Base-by-base conservation (phyloP, 805 yeast species). In the Kodamaea sagamina region DNA sequence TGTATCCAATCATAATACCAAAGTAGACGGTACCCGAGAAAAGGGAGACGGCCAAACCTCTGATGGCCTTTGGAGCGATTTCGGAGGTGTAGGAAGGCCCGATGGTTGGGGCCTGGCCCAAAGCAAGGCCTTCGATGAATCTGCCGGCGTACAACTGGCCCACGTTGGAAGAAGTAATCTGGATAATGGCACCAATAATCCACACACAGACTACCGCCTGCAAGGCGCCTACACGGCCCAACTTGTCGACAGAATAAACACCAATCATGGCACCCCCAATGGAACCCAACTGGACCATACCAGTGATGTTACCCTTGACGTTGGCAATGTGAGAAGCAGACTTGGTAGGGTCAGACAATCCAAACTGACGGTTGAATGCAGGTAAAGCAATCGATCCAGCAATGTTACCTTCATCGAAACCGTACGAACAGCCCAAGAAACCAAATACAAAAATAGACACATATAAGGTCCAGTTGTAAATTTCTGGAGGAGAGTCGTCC, bases 361-460 rank as follows among this genome's bases (percentile, higher is more conserved):
- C 59, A 19, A 55, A 56, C 39, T 44, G 49, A 4, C 32, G 35
- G 27, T 45, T 43, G 46, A 56, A 56, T 10, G 59, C 44, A 10
- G 48, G 52, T 29, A 54, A 52, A 6, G 59, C 55, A 36, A 53
- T 52, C 15, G 46, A 40, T 4, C 58, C 61, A 5, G 59, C 49
- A 18, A 56, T 55, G 31, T 43, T 46, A 22, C 61, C 61, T 43
- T 56, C 61, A 39, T 56, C 61, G 24, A 49, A 50, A 8, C 61
- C 61, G 42, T 59, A 44, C 17, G 61, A 59, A 12, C 57, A 56
- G n/a, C 61, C 61, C 37, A 56, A 51, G 21, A 56, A 44, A 35
- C 84, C 84, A 58, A 78, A 79, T 2, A 75, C 66, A 26, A 72
- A 59, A 11, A 76, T 71, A 1, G 77, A 63, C 32, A 68, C 47